phyloP scores from a whole-genome alignment of 148 eudicot species.

The Mesembryanthemum crystallinum region DNA sequence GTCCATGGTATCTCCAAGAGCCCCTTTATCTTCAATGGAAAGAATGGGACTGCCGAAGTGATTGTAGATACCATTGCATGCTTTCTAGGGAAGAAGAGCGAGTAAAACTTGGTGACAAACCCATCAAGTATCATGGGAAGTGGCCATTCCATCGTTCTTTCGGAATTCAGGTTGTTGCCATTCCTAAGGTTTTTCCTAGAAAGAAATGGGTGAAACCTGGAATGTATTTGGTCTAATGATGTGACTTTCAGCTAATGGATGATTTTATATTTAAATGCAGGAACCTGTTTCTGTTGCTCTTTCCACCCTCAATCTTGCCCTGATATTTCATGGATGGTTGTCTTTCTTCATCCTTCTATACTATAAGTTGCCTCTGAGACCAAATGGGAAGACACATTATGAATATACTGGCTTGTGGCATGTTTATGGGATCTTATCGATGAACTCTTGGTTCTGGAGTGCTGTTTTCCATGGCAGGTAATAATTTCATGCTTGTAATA shows the following conservation, averaged over 20 bases:
- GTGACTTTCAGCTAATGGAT: neutral
- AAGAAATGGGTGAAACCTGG: too few relatives aligned
- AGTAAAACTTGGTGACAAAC: constrained; percentile 46
- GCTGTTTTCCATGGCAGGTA: constrained; percentile 80
- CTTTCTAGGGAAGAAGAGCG: constrained; percentile 59
- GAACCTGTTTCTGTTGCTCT: constrained; percentile 88
- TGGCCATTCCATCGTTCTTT: constrained; percentile 66
- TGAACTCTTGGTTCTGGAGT: constrained; percentile 82
- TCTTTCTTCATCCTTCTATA: constrained; percentile 73
- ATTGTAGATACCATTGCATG: constrained; percentile 79
- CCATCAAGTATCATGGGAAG: constrained; percentile 72
- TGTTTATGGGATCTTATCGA: constrained; percentile 63
- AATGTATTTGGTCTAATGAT: neutral
- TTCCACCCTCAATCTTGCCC: constrained; percentile 72
- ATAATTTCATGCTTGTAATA: neutral
- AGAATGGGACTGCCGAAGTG: constrained; percentile 74
- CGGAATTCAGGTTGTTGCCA: constrained; percentile 60
- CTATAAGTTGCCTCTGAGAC: constrained; percentile 64
- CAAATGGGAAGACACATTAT: constrained; percentile 53
- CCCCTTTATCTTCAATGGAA: constrained; percentile 74
- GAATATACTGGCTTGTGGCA: constrained; percentile 75
- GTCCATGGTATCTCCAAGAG: constrained; percentile 80
- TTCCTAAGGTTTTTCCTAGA: too few relatives aligned
- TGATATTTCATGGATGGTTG: constrained; percentile 86
- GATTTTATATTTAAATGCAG: constrained; percentile 34